Evolutionary conservation across 73 alveolate genomes (phyloP).

Genomic region (Blepharisma stoltei): DNA sequence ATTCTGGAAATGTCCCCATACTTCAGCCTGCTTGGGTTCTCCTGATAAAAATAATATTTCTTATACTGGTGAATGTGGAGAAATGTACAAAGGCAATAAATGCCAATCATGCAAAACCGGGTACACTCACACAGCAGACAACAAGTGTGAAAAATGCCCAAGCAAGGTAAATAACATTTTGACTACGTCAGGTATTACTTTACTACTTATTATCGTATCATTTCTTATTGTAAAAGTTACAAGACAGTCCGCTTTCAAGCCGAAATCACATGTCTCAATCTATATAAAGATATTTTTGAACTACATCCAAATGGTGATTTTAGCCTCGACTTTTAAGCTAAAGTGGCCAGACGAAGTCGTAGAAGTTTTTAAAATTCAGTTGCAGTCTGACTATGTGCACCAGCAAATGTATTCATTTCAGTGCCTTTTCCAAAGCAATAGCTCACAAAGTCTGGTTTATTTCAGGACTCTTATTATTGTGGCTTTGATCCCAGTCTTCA

Average conservation of each 20-base stretch:
- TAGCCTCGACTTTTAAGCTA: conserved; percentile 52
- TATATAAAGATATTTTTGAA: conserved; percentile 61
- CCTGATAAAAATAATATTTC: too few relatives aligned
- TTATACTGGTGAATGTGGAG: too few relatives aligned
- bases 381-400: conserved; percentile 40
- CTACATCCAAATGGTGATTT: conserved; percentile 46
- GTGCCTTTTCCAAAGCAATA: conserved; percentile 40
- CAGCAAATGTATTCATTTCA: conserved; percentile 53
- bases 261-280: conserved; percentile 35
- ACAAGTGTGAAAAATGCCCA: too few relatives aligned
- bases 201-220: conserved; percentile 31
- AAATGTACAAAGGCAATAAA: too few relatives aligned
- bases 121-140: too few relatives aligned
- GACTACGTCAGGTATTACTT: conserved; percentile 35
- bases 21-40: background rate
- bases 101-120: too few relatives aligned
- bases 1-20: background rate
- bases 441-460: conserved; percentile 34
- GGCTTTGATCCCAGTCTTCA: conserved; percentile 41
- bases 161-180: conserved; percentile 30
- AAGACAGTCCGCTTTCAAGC: background rate
- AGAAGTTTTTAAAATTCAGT: conserved; percentile 34
- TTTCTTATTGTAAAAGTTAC: conserved; percentile 35
- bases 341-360: conserved; percentile 56
- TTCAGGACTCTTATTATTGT: conserved; percentile 42